Evolutionary conservation across 2,329 filamentous ascomycete genomes (phyloP), one percentile per base, ranked within the genome.

Genomic region (Trichothecium sympodiale): DNA sequence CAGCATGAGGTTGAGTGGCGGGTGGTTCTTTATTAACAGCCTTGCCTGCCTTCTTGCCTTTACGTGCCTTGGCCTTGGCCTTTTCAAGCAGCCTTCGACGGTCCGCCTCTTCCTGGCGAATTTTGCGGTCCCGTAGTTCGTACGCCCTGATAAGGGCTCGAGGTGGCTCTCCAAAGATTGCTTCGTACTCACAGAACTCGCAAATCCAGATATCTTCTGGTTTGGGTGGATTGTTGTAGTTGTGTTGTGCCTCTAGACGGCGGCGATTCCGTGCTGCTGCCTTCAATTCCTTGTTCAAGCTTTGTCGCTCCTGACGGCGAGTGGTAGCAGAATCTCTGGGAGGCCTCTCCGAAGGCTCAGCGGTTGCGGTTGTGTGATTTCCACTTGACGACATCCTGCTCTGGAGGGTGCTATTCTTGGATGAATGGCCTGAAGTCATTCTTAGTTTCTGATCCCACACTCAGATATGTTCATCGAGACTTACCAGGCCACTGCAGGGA

Each of bases 121-220:
- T 79, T 41, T 83, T 81, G 26, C 86, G 79, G 52, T 95, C 91
- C 56, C 94, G 95, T 54, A 89, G 83, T 60, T 98, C 91, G 53
- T 96, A 98, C 42, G 87, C 78, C 29, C 84, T 76, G 43, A 96
- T 93, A 37, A 98, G 63, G 34, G 86, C 86, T 47, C 76, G 72
- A 0, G 91, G 91, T 3, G 83, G 83, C 35, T 71, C 71, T n/a
- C 89, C 89, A 54, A 94, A 96, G 34, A 98, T 95, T 35, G 77
- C 77, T 59, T 96, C 89, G 53, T 95, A 98, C 57, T 98, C 91
- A 64, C 91, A 98, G 55, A 96, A 96, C 51, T 95, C 85, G 60
- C 91, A 98, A 32, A 96, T 87, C 84, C 88, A 96, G 34, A 87
- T 73, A 41, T 94, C 84, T 44, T 85, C 81, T 2, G 48, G 46